Percentiles rank a stretch among this genome's conserved stretches.
These are phyloP conservation scores for Kodamaea leandrae DNA, from an alignment of 805 yeast species.

Conservation along the genomic window DNA sequence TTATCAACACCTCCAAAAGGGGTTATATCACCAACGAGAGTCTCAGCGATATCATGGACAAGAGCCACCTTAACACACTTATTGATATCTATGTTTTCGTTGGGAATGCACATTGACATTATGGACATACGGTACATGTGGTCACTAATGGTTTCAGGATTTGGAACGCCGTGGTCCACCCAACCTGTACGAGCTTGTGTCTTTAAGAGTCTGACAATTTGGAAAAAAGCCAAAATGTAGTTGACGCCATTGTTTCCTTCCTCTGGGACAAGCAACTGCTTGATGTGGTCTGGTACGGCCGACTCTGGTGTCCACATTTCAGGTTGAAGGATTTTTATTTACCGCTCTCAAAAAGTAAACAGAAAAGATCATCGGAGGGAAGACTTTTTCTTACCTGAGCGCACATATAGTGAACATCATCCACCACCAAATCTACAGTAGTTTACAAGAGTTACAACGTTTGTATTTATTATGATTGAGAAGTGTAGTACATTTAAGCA, in stretches of 20 bases:
- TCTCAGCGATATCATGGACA: constrained; percentile 92
- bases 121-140: constrained; percentile 95
- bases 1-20: constrained; percentile 69
- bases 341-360: too few species aligned
- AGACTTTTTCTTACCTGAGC: not conserved
- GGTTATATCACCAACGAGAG: constrained; percentile 92
- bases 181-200: constrained; percentile 89
- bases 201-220: constrained; percentile 70
- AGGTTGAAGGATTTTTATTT: not conserved
- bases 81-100: constrained; percentile 52
- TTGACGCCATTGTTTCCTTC: constrained; percentile 27
- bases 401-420: not conserved
- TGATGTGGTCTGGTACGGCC: constrained; percentile 49
- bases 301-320: constrained; percentile 53
- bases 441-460: constrained; percentile 5
- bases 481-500: constrained; percentile 60
- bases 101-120: constrained; percentile 66
- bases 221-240: constrained; percentile 57
- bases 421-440: not conserved
- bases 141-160: constrained; percentile 78
- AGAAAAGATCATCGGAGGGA: too few species aligned
- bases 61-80: constrained; percentile 83
- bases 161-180: constrained; percentile 62
- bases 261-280: constrained; percentile 31
- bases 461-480: constrained; percentile 10